Base-by-base conservation (phyloP, 2,329 filamentous ascomycete species). In the Penicillium decumbens region DNA sequence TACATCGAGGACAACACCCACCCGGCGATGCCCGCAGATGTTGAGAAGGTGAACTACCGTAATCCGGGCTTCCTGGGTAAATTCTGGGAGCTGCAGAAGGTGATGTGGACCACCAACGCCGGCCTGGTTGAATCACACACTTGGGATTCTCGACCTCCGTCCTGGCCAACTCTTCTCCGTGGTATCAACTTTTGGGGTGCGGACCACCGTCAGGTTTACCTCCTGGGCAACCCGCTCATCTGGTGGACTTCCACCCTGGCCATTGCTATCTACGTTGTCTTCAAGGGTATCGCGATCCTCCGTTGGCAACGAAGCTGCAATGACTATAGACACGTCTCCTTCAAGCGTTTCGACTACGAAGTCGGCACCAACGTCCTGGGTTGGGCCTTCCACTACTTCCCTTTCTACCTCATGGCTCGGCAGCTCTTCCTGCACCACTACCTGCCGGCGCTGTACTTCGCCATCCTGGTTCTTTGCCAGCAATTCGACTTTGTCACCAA, bases 131-230 rank as follows among this genome's bases (percentile, higher is more conserved):
- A 98, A 65, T 95, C 91, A 15, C 93, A 98, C 67, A 89, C 91
- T 45, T 98, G 95, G 93, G 93, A 98, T 69, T 97, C 93, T 41
- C 88, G 93, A 40, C 93, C 93, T 28, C 82, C 84, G 29, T 92
- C 90, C 6, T 98, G 93, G 93, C 93, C 93, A 20, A 81, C 95
- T 49, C 82, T 98, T 45, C 83, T 83, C 59, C 89, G 93, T 55
- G 93, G 93, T 64, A 98, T 98, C 79, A 98, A 98, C 77, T 98
- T 98, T 79, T 98, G 93, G 93, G 90, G 92, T 58, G 90, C 87
- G 64, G 81, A 96, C 64, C 80, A 95, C 70, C 89, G 90, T 53
- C 93, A 98, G 70, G 90, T 98, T 61, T 98, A 98, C 72, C 84
- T 98, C 18, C 85, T 96, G 49, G 93, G 93, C 47, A 97, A 98